Evolutionary conservation across 805 yeast species (phyloP), one percentile per base, ranked within the genome.

Genomic region (Spencermartinsiella europaea): DNA sequence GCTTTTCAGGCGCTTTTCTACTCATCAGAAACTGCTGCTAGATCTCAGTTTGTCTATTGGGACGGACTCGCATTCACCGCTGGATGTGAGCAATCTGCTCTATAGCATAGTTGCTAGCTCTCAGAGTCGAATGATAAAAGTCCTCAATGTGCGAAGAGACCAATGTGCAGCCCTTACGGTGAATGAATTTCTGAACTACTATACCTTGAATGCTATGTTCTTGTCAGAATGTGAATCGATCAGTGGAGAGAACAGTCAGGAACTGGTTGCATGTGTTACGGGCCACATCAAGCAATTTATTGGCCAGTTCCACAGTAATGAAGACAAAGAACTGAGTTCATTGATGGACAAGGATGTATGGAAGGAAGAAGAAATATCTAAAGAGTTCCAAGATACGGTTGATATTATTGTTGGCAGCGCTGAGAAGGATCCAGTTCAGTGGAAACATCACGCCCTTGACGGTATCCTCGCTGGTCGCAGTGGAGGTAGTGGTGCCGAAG

Each of bases 161-260:
- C 79, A 84, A 51, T 80, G 79, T 12, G 76, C 86, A 0, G 73
- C 71, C 34, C 62, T 81, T 19, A 64, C 82, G 2, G 69, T 78
- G 5, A 74, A 75, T n/a, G 76, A 74, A 53, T 90, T 89, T 65
- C 58, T 86, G 40, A 69, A 80, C 48, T 74, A 87, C 43, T 87
- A 80, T 63, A 71, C 83, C 2, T 68, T 85, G 12, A 79, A 81
- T 46, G 76, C 82, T 0, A 71, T 82, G 19, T 90, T 90, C 60
- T 70, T 89, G 36, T 77, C 77, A 40, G 95, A 88, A 59, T 86
- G 95, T 62, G 98, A 93, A 63, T 72, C 80, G 12, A 76, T 90
- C 3, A 80, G 88, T 3, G 95, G 95, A 0, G 78, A 74, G 47
- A 72, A 76, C 5, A 63, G 74, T 12, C 72, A 79, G 21, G 80